Conservation (phyloP, 345 rosid genomes). For the Draba incana region DNA sequence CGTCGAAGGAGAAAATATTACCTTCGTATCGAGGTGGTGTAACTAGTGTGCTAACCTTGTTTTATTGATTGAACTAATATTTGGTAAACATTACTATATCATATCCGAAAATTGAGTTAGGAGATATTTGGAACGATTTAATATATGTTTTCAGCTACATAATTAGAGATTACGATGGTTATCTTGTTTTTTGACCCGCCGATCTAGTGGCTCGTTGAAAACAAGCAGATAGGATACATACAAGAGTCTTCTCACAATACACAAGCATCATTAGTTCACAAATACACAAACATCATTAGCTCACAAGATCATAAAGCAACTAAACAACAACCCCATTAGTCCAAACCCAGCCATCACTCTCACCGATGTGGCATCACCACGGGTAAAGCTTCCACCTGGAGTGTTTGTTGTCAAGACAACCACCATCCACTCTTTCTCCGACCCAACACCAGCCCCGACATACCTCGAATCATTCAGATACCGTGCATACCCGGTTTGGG, state of each 20-base stretch:
- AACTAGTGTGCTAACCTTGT: no score
- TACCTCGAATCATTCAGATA: slow-evolving; percentile 63
- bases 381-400: slow-evolving; percentile 51
- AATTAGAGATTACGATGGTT: neutral
- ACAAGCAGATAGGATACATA: slow-evolving; percentile 10
- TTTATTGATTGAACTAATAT: no score
- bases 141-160: no score
- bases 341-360: slow-evolving; percentile 7
- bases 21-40: no score
- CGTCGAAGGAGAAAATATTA: no score
- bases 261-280: neutral
- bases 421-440: slow-evolving; percentile 84
- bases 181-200: neutral
- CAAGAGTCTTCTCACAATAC: slow-evolving; percentile 10
- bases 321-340: slow-evolving; percentile 32
- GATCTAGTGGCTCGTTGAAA: neutral
- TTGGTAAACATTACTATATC: no score
- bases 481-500: slow-evolving; percentile 52
- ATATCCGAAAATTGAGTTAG: no score
- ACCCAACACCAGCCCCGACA: slow-evolving; percentile 65
- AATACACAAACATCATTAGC: neutral
- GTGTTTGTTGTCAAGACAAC: slow-evolving; percentile 54
- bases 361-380: slow-evolving; percentile 32
- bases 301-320: slow-evolving; percentile 21
- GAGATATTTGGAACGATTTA: no score